phyloP scores from a whole-genome alignment of 192 early-diverging fungal species.

The Endogone sp. region DNA sequence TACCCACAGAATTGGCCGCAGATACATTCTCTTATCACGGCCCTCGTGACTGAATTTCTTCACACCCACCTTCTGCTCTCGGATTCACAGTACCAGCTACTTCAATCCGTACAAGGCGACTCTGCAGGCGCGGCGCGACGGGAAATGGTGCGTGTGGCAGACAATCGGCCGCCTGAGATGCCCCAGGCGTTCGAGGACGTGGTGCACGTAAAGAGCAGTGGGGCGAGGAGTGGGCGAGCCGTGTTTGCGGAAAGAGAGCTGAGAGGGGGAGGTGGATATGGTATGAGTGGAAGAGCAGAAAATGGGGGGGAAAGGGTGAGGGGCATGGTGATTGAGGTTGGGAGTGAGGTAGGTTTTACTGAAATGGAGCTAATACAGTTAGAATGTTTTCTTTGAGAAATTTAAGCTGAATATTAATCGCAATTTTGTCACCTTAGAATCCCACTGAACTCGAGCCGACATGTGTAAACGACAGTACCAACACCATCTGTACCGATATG shows the following conservation, averaged over 20 bases:
- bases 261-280: slow-evolving; percentile 1
- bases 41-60: slow-evolving; percentile 27
- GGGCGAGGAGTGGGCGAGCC: background rate
- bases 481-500: background rate
- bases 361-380: background rate
- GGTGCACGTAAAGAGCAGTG: slow-evolving; percentile 16
- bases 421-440: background rate
- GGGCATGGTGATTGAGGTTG: background rate
- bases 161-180: background rate
- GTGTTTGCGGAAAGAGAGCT: slow-evolving; percentile 13
- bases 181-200: slow-evolving; percentile 11
- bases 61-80: slow-evolving; percentile 14
- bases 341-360: background rate
- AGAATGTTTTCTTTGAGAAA: too few relatives aligned
- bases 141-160: background rate
- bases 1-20: slow-evolving; percentile 13
- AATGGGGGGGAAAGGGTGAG: background rate
- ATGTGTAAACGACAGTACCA: background rate
- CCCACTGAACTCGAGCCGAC: background rate
- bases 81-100: slow-evolving; percentile 6
- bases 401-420: too few relatives aligned
- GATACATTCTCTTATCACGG: slow-evolving; percentile 13
- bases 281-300: background rate
- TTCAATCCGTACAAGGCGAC: background rate
- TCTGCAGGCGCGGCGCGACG: too few relatives aligned